Percentiles rank a stretch among this genome's conserved stretches.
Conservation (phyloP, 768 basidiomycete genomes). For the Auricularia cornea region DNA sequence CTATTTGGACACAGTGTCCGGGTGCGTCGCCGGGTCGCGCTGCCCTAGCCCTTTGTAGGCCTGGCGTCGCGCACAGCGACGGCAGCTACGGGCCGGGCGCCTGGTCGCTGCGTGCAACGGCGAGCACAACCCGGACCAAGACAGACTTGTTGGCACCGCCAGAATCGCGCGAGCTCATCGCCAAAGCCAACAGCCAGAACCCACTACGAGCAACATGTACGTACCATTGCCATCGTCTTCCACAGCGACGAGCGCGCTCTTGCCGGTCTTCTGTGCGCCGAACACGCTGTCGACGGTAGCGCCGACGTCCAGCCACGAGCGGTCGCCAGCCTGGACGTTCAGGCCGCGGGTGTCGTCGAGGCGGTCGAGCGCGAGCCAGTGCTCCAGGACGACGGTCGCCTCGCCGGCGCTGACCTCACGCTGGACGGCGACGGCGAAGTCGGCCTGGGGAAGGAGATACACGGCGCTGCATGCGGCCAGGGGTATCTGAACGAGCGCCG, state of each 20-base stretch:
- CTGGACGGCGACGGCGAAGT: neutral
- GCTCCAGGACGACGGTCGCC: neutral
- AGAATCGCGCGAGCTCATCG: too few relatives aligned
- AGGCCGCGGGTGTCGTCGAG: neutral
- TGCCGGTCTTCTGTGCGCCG: neutral
- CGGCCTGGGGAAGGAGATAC: neutral
- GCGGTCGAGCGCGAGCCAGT: neutral
- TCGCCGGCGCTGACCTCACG: neutral
- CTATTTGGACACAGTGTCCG: too few relatives aligned
- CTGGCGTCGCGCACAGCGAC: too few relatives aligned
- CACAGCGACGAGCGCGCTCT: neutral
- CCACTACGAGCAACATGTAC: too few relatives aligned
- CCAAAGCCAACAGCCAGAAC: too few relatives aligned
- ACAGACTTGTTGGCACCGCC: too few relatives aligned
- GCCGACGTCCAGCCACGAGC: neutral
- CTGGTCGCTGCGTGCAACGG: too few relatives aligned
- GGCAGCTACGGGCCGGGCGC: too few relatives aligned
- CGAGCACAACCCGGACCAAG: too few relatives aligned
- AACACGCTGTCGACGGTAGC: neutral
- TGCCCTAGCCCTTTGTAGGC: too few relatives aligned
- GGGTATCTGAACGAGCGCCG: neutral
- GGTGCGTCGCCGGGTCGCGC: too few relatives aligned
- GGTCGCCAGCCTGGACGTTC: neutral
- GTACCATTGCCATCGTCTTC: neutral
- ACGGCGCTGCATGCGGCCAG: neutral